Base-by-base conservation (phyloP, 169 alveolate species). In the Plasmodium fragile region DNA sequence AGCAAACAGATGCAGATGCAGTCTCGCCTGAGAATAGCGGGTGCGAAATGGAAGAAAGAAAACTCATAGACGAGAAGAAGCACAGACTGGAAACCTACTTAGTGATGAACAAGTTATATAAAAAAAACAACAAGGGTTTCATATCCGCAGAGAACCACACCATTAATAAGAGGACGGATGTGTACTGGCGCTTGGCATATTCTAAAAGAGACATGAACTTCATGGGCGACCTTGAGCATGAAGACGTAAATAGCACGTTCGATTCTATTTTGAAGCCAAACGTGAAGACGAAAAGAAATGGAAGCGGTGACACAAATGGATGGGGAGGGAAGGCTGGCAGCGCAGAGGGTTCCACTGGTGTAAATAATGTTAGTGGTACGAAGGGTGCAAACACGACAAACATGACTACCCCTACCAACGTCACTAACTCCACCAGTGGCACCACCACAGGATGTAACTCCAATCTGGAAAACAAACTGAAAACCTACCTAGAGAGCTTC, bases 151-250 rank as follows among this genome's bases (percentile, higher is more conserved):
- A 78, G 18, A 25, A 79, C 81, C 94, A 89, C 36, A 89, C 94
- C 1, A 89, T 89, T 7, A 55, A 55, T 79, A 89, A 89, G 43
- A 59, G 69, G 25, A 89, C 94, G 22, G 91, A 89, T 13, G 89
- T 89, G 5, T 89, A 59, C 32, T 89, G 94, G 94, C n/a, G 90
- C 8, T 79, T 89, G 49, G 94, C 90, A 8, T 89, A 25, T 79
- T 78, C 94, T 11, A 89, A 43, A 30, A 78, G 94, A 79, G 59
- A 77, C 39, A 59, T 78, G 0, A 34, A 78, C 49, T 22, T 89
- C 11, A 70, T 45, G 10, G 94, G 79, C 6, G 79, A 28, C 22
- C 45, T 89, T 30, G 43, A 91, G 28, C 41, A 79, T 5, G 73
- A 53, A 2, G 79, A 72, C 39, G 0, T 36, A 41, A 89, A 77